phyloP scores from a whole-genome alignment of 192 early-diverging fungal species.

The Linnemannia exigua region DNA sequence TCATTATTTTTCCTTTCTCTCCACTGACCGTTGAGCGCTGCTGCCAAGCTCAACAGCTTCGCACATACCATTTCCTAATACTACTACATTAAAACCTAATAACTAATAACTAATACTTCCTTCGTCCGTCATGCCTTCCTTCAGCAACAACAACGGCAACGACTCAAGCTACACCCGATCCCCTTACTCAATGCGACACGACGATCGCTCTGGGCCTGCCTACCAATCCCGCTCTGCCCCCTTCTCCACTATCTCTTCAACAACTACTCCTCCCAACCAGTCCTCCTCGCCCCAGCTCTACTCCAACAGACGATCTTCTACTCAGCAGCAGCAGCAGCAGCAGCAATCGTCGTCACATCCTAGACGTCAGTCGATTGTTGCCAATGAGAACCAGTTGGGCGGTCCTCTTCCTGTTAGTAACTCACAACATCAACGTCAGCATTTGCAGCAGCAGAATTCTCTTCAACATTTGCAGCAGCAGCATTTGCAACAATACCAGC shows the following conservation, averaged over 20 bases:
- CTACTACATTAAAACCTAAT: not conserved
- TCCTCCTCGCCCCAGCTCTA: not conserved
- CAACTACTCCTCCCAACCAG: not conserved
- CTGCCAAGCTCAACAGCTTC: not conserved
- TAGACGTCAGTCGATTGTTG: slow-evolving; percentile 17
- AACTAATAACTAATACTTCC: not conserved
- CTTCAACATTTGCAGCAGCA: not conserved
- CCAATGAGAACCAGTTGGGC: slow-evolving; percentile 19
- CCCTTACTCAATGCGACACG: not conserved
- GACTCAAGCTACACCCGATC: not conserved
- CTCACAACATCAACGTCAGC: not conserved
- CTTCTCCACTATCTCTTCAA: not conserved
- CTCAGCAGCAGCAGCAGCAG: not conserved
- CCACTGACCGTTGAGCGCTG: not conserved
- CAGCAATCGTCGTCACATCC: not conserved
- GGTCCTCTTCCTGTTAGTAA: slow-evolving; percentile 29
- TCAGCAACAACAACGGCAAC: not conserved
- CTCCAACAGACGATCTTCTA: not conserved
- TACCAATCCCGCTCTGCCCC: not conserved
- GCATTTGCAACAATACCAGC: slow-evolving; percentile 12
- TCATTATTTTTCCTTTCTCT: not conserved
- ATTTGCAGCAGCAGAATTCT: not conserved
- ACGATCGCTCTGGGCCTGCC: not conserved
- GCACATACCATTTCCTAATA: not conserved
- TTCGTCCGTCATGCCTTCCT: not conserved